Evolutionary conservation across 2,329 filamentous ascomycete genomes (phyloP), one percentile per base, ranked within the genome.

Genomic region (Cryphonectria carpinicola): DNA sequence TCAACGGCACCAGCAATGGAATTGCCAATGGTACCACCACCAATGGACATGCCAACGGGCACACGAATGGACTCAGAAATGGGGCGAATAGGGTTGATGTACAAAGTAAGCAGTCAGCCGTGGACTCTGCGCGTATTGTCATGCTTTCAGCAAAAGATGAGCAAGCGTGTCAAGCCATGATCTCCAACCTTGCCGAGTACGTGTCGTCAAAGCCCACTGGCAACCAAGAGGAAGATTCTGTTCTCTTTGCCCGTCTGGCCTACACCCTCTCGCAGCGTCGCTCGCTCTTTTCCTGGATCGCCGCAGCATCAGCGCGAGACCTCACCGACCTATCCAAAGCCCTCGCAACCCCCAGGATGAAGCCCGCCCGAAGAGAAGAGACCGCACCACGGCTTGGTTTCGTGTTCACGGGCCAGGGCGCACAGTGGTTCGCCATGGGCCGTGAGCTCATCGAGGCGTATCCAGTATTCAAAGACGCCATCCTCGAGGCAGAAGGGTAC

Each of bases 321-420:
- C 71, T 8, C 17, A 69, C 17, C 61, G 68, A 22, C 72, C 72
- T 25, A 65, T 71, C 25, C 58, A 58, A 25, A 64, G 70, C 13
- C 70, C 68, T 17, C 58, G 35, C n/a, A 64, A 65, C 37, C 14
- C 25, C 41, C 7, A 32, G 54, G 6, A 58, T 58, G 54, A 58
- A 58, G 14, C 54, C 25, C 13, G 54, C 25, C 25, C 54, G 54
- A n/a, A 28, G 54, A 32, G 25, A 58, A 58, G 25, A 58, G 54
- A 58, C 54, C 14, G 25, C 14, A 35, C 54, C 75, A 13, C 72
- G 74, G 2, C 52, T 73, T 6, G 68, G 67, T 52, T 78, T 77
- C 61, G 76, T 76, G 2, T 81, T 80, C 72, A 79, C 79, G 1
- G 79, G 79, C 11, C 79, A 81, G 65, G 79, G 79, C 4, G 79